Base-by-base conservation (phyloP, 2,329 filamentous ascomycete genomes). In the Blumeria hordei region DNA sequence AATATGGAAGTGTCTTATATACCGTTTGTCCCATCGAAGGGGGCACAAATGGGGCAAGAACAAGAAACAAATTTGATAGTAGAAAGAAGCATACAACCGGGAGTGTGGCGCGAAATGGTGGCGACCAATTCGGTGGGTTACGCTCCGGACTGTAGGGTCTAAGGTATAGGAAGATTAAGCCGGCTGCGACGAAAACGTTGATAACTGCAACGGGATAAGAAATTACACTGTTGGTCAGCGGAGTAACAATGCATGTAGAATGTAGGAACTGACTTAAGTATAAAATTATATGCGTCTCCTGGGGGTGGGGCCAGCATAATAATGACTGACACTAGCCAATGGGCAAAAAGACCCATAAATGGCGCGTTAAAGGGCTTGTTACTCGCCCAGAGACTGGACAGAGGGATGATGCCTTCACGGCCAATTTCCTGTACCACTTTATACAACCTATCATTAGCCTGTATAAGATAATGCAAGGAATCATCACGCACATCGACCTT, bases 221-320 rank as follows among this genome's bases (percentile, higher is more conserved):
- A 62, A 81, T 81, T 54, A 81, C 71, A 65, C 71, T 76, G 39
- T 41, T 10, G 36, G 50, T 54, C 47, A 57, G 44, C 32, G 34
- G 21, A 28, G 21, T 28, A 45, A 32, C 18, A 37, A 50, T 12
- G 6, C 39, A 57, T 57, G 54, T 39, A 55, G 37, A 28, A 21
- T 41, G 16, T n/a, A 39, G 34, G 9, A 7, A 63, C 70, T 62
- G 68, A 75, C 72, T 78, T 76, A 57, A 76, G 67, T 50, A 76
- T 70, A 61, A 80, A 81, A 67, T 78, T 79, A 66, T 80, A 82
- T 0, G 78, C 78, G 64, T 81, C 78, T 37, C 78, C 80, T 1
- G 79, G 77, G 2, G 80, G 80, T 37, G 80, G 78, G 0, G 77
- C 79, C 1, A 83, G 68, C 65, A 84, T 80, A 62, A 81, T 78